These are phyloP conservation scores for Laguncularia racemosa DNA, from an alignment of 345 rosid species.

Conservation along the genomic window DNA sequence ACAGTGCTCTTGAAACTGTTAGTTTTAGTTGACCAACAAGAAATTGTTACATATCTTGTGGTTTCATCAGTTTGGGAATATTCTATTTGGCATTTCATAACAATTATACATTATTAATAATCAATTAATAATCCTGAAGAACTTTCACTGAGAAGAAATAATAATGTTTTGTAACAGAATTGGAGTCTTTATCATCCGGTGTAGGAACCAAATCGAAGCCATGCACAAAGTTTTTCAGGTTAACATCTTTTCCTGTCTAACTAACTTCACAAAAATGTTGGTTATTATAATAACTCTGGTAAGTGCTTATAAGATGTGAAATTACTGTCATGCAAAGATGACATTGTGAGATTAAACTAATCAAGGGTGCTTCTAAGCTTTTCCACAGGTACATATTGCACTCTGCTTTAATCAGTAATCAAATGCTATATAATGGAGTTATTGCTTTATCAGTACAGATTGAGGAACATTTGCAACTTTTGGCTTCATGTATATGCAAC, in stretches of 20 bases:
- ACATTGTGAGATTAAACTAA: slow-evolving; percentile 24
- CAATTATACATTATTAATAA: slow-evolving; percentile 4
- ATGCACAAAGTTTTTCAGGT: slow-evolving; percentile 98
- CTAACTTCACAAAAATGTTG: slow-evolving; percentile 24
- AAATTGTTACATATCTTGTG: neutral
- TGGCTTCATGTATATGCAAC: slow-evolving; percentile 1
- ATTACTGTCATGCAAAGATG: slow-evolving; percentile 8
- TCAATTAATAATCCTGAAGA: slow-evolving; percentile 20
- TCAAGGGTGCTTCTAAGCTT: slow-evolving; percentile 26
- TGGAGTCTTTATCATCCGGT: slow-evolving; percentile 73
- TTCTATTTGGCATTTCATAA: neutral
- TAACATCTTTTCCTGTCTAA: slow-evolving; percentile 64
- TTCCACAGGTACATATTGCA: slow-evolving; percentile 34
- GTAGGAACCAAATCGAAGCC: slow-evolving; percentile 97
- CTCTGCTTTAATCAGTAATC: slow-evolving; percentile 14
- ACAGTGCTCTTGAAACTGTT: too few relatives aligned
- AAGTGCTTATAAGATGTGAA: slow-evolving; percentile 15
- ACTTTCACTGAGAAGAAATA: slow-evolving; percentile 47
- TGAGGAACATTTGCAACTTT: slow-evolving; percentile 12
- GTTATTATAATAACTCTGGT: slow-evolving; percentile 11
- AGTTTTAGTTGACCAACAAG: too few relatives aligned
- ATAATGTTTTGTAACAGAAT: slow-evolving; percentile 76
- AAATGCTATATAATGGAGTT: slow-evolving; percentile 22
- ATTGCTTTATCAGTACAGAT: slow-evolving; percentile 15
- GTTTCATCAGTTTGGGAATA: neutral